Conservation (phyloP, 139 green algal species). For the Tetratostichococcus sp. region DNA sequence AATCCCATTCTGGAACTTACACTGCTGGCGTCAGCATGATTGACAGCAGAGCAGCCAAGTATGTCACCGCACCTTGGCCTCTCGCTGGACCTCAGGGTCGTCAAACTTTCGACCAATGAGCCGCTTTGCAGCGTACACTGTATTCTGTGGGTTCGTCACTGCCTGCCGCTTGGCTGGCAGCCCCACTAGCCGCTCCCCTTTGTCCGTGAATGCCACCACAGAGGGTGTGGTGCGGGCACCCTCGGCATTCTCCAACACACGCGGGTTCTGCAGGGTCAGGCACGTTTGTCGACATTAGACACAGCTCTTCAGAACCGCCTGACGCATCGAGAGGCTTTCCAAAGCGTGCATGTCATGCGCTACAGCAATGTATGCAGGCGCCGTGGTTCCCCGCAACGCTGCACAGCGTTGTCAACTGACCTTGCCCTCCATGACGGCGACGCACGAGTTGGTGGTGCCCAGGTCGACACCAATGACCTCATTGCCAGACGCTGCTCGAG, state of each 20-base stretch:
- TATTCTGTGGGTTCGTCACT: conserved; percentile 96
- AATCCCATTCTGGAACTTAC: no score
- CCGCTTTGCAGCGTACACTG: conserved; percentile 96
- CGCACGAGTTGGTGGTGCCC: conserved; percentile 98
- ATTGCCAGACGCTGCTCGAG: conserved; percentile 36
- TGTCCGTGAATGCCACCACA: conserved; percentile 96
- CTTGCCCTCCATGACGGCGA: conserved; percentile 99
- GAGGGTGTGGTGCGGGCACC: conserved; percentile 95
- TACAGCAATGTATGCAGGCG: no score
- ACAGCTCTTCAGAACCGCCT: no score
- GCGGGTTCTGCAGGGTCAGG: conserved; percentile 53
- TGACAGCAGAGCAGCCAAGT: no score
- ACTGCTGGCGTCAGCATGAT: no score
- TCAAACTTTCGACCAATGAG: conserved; percentile 92
- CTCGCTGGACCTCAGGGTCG: conserved; percentile 88
- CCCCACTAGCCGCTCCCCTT: conserved; percentile 92
- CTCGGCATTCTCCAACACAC: conserved; percentile 98
- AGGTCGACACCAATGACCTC: conserved; percentile 99
- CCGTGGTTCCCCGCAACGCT: no score
- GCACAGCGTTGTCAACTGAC: no score
- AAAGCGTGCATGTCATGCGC: no score
- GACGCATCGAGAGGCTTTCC: no score
- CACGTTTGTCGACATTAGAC: no score
- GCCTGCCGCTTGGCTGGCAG: conserved; percentile 95
- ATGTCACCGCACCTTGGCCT: conserved; percentile 67